A percentile compares a stretch with the other conserved stretches of the same genome.
These are phyloP conservation scores for Lactifluus subvellereus DNA, from an alignment of 768 basidiomycete species.

Conservation along the genomic window DNA sequence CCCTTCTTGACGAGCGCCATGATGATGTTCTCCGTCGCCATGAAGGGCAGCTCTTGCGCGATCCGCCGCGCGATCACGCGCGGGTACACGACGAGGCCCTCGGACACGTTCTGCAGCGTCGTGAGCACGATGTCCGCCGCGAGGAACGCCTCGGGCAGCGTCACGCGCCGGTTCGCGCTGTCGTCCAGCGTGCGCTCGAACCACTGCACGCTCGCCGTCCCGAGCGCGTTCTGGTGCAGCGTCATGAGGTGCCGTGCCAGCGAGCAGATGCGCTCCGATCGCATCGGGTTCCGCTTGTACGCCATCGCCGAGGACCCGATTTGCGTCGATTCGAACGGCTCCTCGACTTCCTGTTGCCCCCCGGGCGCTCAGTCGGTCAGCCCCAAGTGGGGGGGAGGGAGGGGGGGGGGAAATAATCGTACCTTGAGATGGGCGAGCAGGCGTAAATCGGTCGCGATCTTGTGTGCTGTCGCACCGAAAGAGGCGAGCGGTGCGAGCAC, in stretches of 20 bases:
- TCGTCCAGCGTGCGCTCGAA: constrained; percentile 98
- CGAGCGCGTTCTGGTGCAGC: constrained; percentile 91
- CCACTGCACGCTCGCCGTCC: constrained; percentile 96
- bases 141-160: constrained; percentile 93
- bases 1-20: constrained; percentile 97
- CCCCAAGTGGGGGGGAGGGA: too few relatives aligned
- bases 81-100: constrained; percentile 99
- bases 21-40: constrained; percentile 99
- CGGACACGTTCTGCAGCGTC: constrained; percentile 93
- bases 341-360: constrained; percentile 79
- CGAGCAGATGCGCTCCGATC: constrained; percentile 94
- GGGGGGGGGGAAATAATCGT: background rate
- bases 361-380: too few relatives aligned
- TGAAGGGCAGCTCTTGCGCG: constrained; percentile 93
- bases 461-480: constrained; percentile 91
- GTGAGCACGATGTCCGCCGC: constrained; percentile 95
- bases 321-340: constrained; percentile 98
- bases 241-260: constrained; percentile 95
- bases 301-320: constrained; percentile 98
- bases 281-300: constrained; percentile 99
- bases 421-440: constrained; percentile 92
- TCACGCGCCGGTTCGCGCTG: constrained; percentile 94
- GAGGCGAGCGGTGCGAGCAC: constrained; percentile 87
- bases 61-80: constrained; percentile 91
- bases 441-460: constrained; percentile 93